These are phyloP conservation scores for Pseudogymnoascus sp. DNA, from an alignment of 2,329 filamentous ascomycete species.

Conservation along the genomic window DNA sequence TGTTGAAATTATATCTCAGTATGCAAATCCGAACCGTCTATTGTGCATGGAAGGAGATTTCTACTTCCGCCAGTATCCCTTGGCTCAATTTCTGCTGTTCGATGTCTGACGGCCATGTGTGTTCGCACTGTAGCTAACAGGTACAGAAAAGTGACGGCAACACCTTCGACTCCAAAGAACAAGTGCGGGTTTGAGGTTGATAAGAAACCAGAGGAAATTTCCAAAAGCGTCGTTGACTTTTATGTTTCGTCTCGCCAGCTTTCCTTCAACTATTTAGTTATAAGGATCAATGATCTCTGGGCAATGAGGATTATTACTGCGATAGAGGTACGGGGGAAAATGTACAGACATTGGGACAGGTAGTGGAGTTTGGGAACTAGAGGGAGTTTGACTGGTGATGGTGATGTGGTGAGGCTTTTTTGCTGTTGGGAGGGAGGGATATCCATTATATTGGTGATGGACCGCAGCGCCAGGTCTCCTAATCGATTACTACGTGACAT, in stretches of 20 bases:
- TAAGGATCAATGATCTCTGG: no score
- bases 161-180: not conserved
- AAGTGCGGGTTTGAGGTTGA: no score
- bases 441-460: conserved; percentile 15
- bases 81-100: no score
- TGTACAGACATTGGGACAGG: conserved; percentile 15
- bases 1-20: not conserved
- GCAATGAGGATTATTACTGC: no score
- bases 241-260: no score
- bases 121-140: no score
- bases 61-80: no score
- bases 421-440: conserved; percentile 5
- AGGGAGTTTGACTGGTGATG: conserved; percentile 9
- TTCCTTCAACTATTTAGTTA: no score
- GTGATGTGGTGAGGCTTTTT: conserved; percentile 13
- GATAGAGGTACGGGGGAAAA: not conserved
- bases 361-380: conserved; percentile 20
- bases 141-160: not conserved
- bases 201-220: no score
- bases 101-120: no score
- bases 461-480: conserved; percentile 18
- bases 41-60: not conserved
- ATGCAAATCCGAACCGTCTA: not conserved
- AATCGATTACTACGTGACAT: conserved; percentile 14
- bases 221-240: no score